Conservation (phyloP, 768 basidiomycete genomes). For the Royoungia palumana region DNA sequence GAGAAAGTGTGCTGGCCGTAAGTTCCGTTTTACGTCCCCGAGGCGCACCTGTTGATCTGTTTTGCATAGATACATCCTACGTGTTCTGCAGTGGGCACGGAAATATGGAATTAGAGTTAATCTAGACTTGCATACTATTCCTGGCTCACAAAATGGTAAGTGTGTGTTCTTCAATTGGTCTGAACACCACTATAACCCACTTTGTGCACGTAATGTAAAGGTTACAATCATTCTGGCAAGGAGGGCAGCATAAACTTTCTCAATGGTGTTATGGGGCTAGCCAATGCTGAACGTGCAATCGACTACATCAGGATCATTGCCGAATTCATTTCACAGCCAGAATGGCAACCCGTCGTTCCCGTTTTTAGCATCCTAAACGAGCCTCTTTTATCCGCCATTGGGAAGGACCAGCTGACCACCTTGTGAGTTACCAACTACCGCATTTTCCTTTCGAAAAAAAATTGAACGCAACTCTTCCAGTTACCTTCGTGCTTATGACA, state of each 20-base stretch:
- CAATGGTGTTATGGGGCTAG: slow-evolving; percentile 76
- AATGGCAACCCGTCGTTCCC: slow-evolving; percentile 61
- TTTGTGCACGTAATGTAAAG: slow-evolving; percentile 24
- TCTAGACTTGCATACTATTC: slow-evolving; percentile 75
- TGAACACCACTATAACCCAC: neutral
- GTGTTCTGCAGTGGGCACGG: slow-evolving; percentile 74
- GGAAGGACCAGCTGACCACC: slow-evolving; percentile 47
- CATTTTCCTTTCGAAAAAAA: neutral
- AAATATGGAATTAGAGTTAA: slow-evolving; percentile 88
- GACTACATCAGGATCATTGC: slow-evolving; percentile 71
- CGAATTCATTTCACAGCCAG: slow-evolving; percentile 79
- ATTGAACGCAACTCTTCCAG: slow-evolving; percentile 29
- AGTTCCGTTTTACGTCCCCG: slow-evolving; percentile 16
- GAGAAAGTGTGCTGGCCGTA: slow-evolving; percentile 72
- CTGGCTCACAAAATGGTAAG: slow-evolving; percentile 75
- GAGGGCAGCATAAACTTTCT: slow-evolving; percentile 60
- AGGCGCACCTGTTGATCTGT: neutral
- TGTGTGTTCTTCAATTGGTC: neutral
- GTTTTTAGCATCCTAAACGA: slow-evolving; percentile 68
- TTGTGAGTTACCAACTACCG: slow-evolving; percentile 49
- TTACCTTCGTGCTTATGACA: slow-evolving; percentile 55
- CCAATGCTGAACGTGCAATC: slow-evolving; percentile 78
- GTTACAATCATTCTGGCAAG: slow-evolving; percentile 61
- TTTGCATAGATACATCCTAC: slow-evolving; percentile 60
- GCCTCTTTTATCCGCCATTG: slow-evolving; percentile 50